A percentile compares a stretch with the other conserved stretches of the same genome.
Evolutionary conservation across 352 stramenopile genomes (phyloP).

Genomic region (Phytopythium chamaehyphon): DNA sequence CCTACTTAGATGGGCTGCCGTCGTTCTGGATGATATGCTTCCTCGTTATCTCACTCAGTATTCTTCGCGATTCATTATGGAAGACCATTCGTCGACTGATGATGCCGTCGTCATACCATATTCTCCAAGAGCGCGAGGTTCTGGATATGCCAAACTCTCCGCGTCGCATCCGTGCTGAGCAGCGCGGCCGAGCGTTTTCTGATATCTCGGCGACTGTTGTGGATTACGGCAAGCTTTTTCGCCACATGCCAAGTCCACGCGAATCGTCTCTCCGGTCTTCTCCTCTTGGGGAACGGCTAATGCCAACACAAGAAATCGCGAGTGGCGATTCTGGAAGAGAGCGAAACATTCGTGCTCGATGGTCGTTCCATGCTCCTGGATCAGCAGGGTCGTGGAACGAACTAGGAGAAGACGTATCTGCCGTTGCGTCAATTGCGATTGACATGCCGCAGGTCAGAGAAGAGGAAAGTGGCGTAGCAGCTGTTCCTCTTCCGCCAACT

Average conservation of each 20-base stretch:
- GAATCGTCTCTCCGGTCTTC: slow-evolving; percentile 56
- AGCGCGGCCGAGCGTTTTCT: slow-evolving; percentile 23
- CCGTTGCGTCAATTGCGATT: background rate
- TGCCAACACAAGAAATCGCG: slow-evolving; percentile 18
- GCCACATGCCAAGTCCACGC: slow-evolving; percentile 42
- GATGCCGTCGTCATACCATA: slow-evolving; percentile 71
- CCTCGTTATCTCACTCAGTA: slow-evolving; percentile 52
- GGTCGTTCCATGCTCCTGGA: slow-evolving; percentile 43
- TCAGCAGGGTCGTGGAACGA: background rate
- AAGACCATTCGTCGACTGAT: slow-evolving; percentile 64
- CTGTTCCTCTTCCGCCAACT: background rate
- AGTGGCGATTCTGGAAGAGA: slow-evolving; percentile 10
- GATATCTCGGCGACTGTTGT: slow-evolving; percentile 40
- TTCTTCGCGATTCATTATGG: slow-evolving; percentile 70
- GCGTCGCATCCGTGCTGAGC: slow-evolving; percentile 41
- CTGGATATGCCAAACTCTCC: slow-evolving; percentile 58
- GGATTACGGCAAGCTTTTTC: slow-evolving; percentile 48
- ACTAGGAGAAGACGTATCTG: background rate
- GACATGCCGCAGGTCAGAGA: background rate
- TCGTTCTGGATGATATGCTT: slow-evolving; percentile 60
- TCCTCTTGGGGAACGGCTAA: slow-evolving; percentile 53
- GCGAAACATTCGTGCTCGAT: slow-evolving; percentile 46
- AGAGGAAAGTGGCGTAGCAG: background rate
- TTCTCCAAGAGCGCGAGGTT: slow-evolving; percentile 71
- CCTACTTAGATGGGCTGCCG: slow-evolving; percentile 49